Base-by-base conservation (phyloP, 2,329 filamentous ascomycete species). In the Trichoderma arundinaceum region DNA sequence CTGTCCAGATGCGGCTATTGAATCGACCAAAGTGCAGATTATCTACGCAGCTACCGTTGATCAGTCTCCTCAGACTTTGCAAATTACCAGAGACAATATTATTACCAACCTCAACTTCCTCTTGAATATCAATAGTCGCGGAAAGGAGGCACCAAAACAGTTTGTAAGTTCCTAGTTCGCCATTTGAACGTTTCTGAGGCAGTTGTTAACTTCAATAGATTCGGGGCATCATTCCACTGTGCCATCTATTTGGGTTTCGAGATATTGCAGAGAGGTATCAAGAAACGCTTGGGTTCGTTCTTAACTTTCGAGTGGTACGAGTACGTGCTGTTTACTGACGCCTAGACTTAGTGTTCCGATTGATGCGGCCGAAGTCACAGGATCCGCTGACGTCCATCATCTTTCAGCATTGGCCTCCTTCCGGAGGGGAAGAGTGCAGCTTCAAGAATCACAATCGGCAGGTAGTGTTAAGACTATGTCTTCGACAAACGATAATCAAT, bases 11-110 rank as follows among this genome's bases (percentile, higher is more conserved):
- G 71, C 70, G 15, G 67, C 69, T 8, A 65, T 70, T 22, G 72
- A 74, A 56, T 69, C 72, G 7, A 67, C 71, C 52, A 74, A 74
- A 53, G 70, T 74, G 19, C 72, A 73, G 22, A 69, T 73, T 33
- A 68, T 74, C 7, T 71, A 72, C 48, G 65, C 71, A 5, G 69
- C 72, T 3, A 72, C 71, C 28, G 69, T 69, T 3, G 69, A 68
- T 13, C 67, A 67, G 32, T 67, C 61, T 35, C 68, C 67, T 4
- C 64, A 68, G n/a, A 66, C 68, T 44, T 58, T 69, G 15, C 57
- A 68, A 33, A 60, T 60, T 8, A 70, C 70, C 3, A 65, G 65
- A 38, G 69, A 70, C 15, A 72, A 73, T 59, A 65, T 74, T 8
- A 56, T 66, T 9, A 66, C 60, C n/a, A 70, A 70, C 22, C 57